These are phyloP conservation scores for Leishmania tropica DNA, from an alignment of 208 protist species.

Conservation along the genomic window DNA sequence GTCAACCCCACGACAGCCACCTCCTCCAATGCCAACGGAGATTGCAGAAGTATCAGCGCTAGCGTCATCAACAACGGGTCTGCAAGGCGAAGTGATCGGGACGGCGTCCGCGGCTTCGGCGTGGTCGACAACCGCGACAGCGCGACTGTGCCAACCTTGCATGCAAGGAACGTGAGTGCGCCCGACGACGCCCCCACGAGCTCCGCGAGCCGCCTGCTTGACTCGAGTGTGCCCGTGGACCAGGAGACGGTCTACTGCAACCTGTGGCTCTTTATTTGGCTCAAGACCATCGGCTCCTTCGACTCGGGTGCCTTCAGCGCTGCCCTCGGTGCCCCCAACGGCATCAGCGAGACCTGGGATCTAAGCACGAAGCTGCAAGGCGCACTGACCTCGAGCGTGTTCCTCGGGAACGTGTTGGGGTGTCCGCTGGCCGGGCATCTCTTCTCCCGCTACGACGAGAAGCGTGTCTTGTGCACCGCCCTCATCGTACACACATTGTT, in stretches of 20 bases:
- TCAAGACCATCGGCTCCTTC: conserved; percentile 86
- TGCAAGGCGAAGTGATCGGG: background rate
- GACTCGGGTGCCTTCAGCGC: conserved; percentile 91
- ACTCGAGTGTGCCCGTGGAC: conserved; percentile 18
- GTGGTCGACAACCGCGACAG: background rate
- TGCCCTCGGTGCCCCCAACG: conserved; percentile 66
- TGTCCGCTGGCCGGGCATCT: conserved; percentile 77
- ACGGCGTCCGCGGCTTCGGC: background rate
- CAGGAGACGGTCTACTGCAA: conserved; percentile 50
- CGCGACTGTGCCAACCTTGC: background rate
- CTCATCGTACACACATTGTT: conserved; percentile 78
- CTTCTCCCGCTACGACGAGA: conserved; percentile 73
- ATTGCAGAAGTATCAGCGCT: background rate
- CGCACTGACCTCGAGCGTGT: conserved; percentile 79
- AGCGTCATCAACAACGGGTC: background rate
- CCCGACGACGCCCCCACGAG: background rate
- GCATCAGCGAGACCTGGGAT: conserved; percentile 69
- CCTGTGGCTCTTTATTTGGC: conserved; percentile 75
- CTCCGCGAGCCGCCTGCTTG: background rate
- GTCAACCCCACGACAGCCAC: background rate
- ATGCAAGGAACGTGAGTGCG: background rate
- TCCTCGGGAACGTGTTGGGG: conserved; percentile 84
- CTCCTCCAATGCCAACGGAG: background rate
- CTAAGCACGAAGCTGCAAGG: conserved; percentile 66
- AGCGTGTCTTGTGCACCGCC: conserved; percentile 51